Conservation (phyloP, 23 red algal species). For the Gracilaria vermiculophylla region DNA sequence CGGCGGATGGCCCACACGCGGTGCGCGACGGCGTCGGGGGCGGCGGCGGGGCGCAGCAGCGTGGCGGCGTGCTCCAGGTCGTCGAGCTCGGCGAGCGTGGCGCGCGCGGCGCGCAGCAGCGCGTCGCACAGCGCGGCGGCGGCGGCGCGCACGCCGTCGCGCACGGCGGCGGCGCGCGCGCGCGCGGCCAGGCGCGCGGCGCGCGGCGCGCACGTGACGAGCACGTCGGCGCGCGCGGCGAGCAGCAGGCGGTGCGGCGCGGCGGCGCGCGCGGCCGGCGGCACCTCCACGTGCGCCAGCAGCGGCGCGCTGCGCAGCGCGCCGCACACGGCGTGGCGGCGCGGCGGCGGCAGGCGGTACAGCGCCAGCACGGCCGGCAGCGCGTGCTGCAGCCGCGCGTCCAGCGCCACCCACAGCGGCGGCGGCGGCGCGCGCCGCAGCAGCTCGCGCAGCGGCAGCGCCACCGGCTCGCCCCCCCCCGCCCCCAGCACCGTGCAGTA, state of each 20-base stretch:
- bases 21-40: neutral
- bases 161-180: neutral
- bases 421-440: neutral
- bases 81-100: neutral
- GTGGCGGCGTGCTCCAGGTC: neutral
- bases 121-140: neutral
- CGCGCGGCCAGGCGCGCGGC: neutral
- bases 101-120: neutral
- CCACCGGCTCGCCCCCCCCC: neutral
- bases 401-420: slow-evolving; percentile 1
- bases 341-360: neutral
- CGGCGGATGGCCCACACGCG: neutral
- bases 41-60: neutral
- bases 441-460: neutral
- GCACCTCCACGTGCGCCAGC: neutral
- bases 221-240: neutral
- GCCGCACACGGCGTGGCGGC: neutral
- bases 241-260: neutral
- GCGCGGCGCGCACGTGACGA: neutral
- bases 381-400: neutral
- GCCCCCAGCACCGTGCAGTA: neutral
- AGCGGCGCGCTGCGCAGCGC: neutral
- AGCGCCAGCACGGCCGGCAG: neutral
- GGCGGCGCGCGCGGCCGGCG: neutral
- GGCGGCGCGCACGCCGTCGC: neutral